Conservation (phyloP, 257 asterid species). For the Nicotiana undulata region DNA sequence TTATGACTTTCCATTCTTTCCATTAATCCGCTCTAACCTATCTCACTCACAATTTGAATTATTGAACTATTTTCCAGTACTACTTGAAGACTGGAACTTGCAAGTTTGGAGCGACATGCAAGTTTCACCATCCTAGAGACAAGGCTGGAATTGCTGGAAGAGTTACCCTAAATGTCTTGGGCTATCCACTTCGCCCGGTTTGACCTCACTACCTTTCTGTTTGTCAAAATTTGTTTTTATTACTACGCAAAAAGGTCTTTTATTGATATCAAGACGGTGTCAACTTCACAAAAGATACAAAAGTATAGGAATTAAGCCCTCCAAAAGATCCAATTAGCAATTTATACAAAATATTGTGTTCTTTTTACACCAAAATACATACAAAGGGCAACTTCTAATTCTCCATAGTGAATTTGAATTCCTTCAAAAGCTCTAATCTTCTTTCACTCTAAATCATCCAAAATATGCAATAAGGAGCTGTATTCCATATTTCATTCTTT, state of each 20-base stretch:
- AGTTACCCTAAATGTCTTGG: conserved; percentile 77
- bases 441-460: too few species aligned
- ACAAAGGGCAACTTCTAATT: too few species aligned
- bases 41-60: not conserved
- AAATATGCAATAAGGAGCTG: too few species aligned
- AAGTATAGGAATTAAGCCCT: too few species aligned
- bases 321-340: too few species aligned
- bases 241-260: not conserved
- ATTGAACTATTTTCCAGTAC: conserved; percentile 36
- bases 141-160: conserved; percentile 84
- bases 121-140: conserved; percentile 86
- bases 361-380: too few species aligned
- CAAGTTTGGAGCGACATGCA: conserved; percentile 89
- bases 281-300: too few species aligned
- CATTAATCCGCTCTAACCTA: not conserved
- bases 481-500: too few species aligned
- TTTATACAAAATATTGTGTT: too few species aligned
- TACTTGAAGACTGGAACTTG: conserved; percentile 90
- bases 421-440: too few species aligned
- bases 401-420: too few species aligned
- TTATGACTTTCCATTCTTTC: not conserved
- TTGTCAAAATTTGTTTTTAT: not conserved
- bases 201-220: conserved; percentile 8
- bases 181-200: conserved; percentile 94
- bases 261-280: too few species aligned